Percentiles rank a stretch among this genome's conserved stretches.
Conservation (phyloP, 768 basidiomycete genomes). For the Ramaria sp. region DNA sequence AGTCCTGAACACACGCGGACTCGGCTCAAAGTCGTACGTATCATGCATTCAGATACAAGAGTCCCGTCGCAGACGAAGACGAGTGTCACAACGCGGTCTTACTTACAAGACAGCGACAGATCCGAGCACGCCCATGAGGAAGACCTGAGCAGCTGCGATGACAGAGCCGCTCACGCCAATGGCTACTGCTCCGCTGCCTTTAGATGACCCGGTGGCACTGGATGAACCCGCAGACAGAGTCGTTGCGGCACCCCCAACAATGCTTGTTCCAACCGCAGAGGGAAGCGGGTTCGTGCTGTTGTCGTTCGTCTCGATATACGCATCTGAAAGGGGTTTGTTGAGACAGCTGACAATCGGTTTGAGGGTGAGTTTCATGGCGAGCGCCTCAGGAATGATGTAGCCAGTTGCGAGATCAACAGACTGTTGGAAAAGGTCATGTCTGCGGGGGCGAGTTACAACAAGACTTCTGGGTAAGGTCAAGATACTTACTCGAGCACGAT, state of each 20-base stretch:
- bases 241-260: not conserved
- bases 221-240: not conserved
- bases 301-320: constrained; percentile 77
- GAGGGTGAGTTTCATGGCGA: constrained; percentile 60
- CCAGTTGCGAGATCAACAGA: constrained; percentile 78
- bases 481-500: constrained; percentile 59
- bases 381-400: constrained; percentile 75
- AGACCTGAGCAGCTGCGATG: no score
- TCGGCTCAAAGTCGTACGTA: no score
- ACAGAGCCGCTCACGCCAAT: no score
- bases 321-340: constrained; percentile 43
- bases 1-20: no score
- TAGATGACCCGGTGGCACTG: not conserved
- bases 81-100: no score
- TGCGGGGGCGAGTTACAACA: not conserved
- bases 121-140: no score
- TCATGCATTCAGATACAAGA: no score
- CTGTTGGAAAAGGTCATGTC: constrained; percentile 76
- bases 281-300: constrained; percentile 53
- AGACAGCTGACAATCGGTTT: constrained; percentile 64
- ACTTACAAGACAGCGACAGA: no score
- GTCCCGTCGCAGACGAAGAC: no score
- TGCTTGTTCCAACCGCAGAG: constrained; percentile 7
- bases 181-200: no score
- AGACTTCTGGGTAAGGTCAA: not conserved